Evolutionary conservation across 2,329 filamentous ascomycete species (phyloP), one percentile per base, ranked within the genome.

Genomic region (Monilinia vaccinii-corymbosi): DNA sequence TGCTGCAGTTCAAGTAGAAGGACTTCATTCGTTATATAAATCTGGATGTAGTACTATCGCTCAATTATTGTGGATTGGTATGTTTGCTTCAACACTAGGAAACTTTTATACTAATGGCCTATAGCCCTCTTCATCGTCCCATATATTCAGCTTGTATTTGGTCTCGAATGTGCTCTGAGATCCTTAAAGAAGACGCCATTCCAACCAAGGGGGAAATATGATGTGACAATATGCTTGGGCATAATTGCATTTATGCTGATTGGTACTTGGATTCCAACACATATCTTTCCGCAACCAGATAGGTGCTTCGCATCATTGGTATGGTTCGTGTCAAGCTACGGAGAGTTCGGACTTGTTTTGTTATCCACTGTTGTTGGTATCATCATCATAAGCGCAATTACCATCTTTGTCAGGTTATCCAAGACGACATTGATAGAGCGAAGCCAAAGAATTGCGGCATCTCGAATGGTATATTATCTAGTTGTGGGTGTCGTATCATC

Each of bases 271-370:
- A 73, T 85, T 42, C 79, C 85, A 31, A 82, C 84, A 18, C 74
- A 80, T 59, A 75, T 82, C 53, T 73, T 79, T 63, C 77, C 75
- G 5, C 79, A 85, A 47, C 77, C 78, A 7, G 79, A 85, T 64
- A 77, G 79, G 56, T 89, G 86, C 73, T 84, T 88, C 66, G 84
- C 83, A 28, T 84, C 83, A 7, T 75, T 89, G 9, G 82, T 88
- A 65, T 88, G 83, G 82, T 87, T 86, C 63, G 75, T 88, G 46
- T 77, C 81, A 59, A 77, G 76, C 65, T 89, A 84, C 73, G 78
- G 82, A n/a, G 69, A 78, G 16, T 78, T 80, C 6, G 80, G 79
- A 60, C 80, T 88, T 59, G 76, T 75, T 11, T 68, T 87, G 1
- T 70, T 87, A 13, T 71, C 79, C 25, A 69, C 75, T 23, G 75